Evolutionary conservation across 306 rosid species (phyloP), one percentile per base, ranked within the genome.

Genomic region (Albizia julibrissin): DNA sequence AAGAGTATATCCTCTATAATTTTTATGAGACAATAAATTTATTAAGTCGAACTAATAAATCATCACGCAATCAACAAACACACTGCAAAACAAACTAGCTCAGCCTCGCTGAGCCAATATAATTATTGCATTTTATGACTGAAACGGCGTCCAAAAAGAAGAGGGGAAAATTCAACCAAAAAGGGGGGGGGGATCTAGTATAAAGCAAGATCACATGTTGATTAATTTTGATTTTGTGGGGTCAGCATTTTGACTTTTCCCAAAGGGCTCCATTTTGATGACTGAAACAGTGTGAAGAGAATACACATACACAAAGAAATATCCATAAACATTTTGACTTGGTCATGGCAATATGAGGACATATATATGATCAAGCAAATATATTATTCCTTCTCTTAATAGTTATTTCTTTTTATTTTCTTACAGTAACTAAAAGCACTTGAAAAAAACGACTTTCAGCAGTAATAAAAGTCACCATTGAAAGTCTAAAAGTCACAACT

Each of bases 171-270:
- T 34, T 34, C 5, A 37, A 37, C 8, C 8, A 37, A 37, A 37
- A 37, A 37, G 6, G 1, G 39, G 8, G 1, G 1, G 8, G 5
- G 5, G 0, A 34, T 0, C 0, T 5, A 42, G 3, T 44, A 4
- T 47, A 14, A 47, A 47, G 54, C 13, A 56, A 56, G 27, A 8
- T 19, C 27, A 26, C 11, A 3, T 13, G 12, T 56, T 21, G 62
- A 56, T 56, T 56, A 2, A 5, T 8, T 2, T 3, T 19, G 61
- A 54, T 54, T 1, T 47, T 47, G 54, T 4, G 62, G 24, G 9
- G 24, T 56, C 27, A 56, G 3, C 62, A 56, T 2, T n/a, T 56
- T 56, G 22, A 21, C 22, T 21, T 56, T 21, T 56, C 1, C 26
- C 62, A 56, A 8, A 56, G 11, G 21, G 62, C 13, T 19, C 62